Conservation (phyloP, 2,329 filamentous ascomycete species). For the Ustulina deusta region DNA sequence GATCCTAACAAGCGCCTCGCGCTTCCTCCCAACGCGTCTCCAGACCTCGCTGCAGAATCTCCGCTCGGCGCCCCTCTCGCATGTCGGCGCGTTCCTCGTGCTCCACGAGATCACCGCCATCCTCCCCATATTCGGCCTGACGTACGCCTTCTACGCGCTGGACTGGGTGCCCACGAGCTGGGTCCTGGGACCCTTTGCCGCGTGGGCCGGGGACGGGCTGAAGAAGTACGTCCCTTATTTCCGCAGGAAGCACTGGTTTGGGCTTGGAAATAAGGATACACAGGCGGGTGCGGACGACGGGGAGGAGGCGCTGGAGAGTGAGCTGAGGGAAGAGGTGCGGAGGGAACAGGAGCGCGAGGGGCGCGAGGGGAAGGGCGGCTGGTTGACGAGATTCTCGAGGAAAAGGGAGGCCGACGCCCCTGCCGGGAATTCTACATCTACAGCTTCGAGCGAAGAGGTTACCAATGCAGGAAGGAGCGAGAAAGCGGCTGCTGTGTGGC, state of each 20-base stretch:
- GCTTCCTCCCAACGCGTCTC: slow-evolving; percentile 71
- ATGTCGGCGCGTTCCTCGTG: slow-evolving; percentile 86
- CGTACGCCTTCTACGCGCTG: slow-evolving; percentile 82
- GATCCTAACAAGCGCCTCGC: slow-evolving; percentile 58
- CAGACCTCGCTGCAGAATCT: slow-evolving; percentile 77
- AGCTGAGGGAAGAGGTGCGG: slow-evolving; percentile 44
- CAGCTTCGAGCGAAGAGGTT: slow-evolving; percentile 50
- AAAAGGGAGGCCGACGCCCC: slow-evolving; percentile 51
- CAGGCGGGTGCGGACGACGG: slow-evolving; percentile 32
- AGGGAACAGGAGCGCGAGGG: slow-evolving; percentile 50
- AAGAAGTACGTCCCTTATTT: slow-evolving; percentile 83
- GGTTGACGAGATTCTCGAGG: slow-evolving; percentile 13
- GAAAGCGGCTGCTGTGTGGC: slow-evolving; percentile 42
- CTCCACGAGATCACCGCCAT: slow-evolving; percentile 94
- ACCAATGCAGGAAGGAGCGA: slow-evolving; percentile 26
- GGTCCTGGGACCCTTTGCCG: slow-evolving; percentile 63
- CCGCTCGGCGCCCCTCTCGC: slow-evolving; percentile 80
- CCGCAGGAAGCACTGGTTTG: slow-evolving; percentile 83
- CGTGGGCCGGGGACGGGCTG: slow-evolving; percentile 71
- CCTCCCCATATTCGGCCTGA: slow-evolving; percentile 79
- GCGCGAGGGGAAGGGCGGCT: slow-evolving; percentile 37
- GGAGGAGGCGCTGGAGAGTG: slow-evolving; percentile 46
- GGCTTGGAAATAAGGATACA: slow-evolving; percentile 59
- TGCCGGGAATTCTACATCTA: slow-evolving; percentile 33
- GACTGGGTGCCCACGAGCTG: slow-evolving; percentile 74